phyloP scores from a whole-genome alignment of 208 protist genomes.

The Acanthamoeba triangularis region DNA sequence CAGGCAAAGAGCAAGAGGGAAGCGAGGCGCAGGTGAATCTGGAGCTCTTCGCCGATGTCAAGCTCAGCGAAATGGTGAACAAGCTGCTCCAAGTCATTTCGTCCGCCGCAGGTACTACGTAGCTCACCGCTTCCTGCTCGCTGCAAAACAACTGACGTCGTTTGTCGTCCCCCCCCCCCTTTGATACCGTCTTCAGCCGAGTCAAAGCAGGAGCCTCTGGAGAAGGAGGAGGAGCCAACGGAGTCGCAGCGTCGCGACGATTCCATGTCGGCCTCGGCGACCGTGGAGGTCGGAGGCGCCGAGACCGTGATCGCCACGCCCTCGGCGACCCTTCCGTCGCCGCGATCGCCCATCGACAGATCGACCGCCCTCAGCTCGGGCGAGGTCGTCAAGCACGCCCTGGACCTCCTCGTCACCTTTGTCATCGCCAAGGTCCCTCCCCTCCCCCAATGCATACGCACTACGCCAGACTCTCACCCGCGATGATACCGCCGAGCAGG shows the following conservation, averaged over 20 bases:
- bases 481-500: not conserved
- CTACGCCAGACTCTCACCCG: not conserved
- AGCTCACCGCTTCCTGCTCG: not conserved
- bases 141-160: not conserved
- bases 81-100: conserved; percentile 61
- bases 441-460: not conserved
- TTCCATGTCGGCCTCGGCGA: not conserved
- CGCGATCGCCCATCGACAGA: not conserved
- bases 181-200: not conserved
- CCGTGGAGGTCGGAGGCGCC: not conserved
- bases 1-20: conserved; percentile 14
- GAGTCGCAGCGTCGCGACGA: conserved; percentile 1
- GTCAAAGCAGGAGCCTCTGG: conserved; percentile 21
- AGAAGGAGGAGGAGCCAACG: conserved; percentile 9
- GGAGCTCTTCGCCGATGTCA: conserved; percentile 67
- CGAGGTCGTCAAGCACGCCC: conserved; percentile 51
- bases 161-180: not conserved
- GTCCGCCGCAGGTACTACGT: conserved; percentile 13
- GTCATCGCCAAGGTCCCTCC: conserved; percentile 35
- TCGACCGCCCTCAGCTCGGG: conserved; percentile 3
- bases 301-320: conserved; percentile 27
- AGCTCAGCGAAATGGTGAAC: conserved; percentile 68
- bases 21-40: not conserved
- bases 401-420: conserved; percentile 55
- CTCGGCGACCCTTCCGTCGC: not conserved